A percentile compares a stretch with the other conserved stretches of the same genome.
These are phyloP conservation scores for Phylloporus rhodoxanthus DNA, from an alignment of 768 basidiomycete species.

Conservation along the genomic window DNA sequence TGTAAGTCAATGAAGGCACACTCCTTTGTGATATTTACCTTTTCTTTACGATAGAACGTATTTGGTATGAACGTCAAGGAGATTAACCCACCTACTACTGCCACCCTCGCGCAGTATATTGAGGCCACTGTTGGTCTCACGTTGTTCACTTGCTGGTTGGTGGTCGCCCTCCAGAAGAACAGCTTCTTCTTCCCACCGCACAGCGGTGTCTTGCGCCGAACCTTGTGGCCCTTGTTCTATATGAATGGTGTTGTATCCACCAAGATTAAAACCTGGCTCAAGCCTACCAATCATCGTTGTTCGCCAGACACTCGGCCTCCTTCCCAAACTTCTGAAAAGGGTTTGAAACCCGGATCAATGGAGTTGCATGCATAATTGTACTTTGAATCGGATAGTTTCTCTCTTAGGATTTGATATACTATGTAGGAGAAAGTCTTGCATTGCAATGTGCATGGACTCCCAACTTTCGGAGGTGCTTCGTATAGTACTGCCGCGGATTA, in stretches of 20 bases:
- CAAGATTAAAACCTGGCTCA: background rate
- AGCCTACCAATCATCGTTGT: background rate
- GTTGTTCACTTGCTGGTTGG: slow-evolving; percentile 46
- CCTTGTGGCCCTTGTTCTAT: slow-evolving; percentile 21
- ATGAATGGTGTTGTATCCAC: slow-evolving; percentile 1
- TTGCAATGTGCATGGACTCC: background rate
- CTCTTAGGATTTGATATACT: background rate
- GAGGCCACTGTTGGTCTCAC: slow-evolving; percentile 41
- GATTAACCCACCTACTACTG: slow-evolving; percentile 22
- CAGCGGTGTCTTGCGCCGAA: slow-evolving; percentile 9
- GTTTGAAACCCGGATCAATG: background rate
- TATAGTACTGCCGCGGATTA: background rate
- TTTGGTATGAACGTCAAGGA: slow-evolving; percentile 26
- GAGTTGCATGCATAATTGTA: background rate
- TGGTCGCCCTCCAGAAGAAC: slow-evolving; percentile 43
- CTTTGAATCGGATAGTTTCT: background rate
- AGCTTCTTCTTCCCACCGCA: slow-evolving; percentile 8
- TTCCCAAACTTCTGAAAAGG: background rate
- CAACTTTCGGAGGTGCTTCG: too few species aligned
- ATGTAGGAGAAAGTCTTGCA: background rate
- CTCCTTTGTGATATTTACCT: slow-evolving; percentile 5
- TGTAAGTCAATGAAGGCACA: slow-evolving; percentile 11
- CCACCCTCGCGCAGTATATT: slow-evolving; percentile 36
- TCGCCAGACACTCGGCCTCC: background rate
- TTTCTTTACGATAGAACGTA: slow-evolving; percentile 23